Evolutionary conservation across 2,329 filamentous ascomycete genomes (phyloP), one percentile per base, ranked within the genome.

Genomic region (Aspergillus sp.): DNA sequence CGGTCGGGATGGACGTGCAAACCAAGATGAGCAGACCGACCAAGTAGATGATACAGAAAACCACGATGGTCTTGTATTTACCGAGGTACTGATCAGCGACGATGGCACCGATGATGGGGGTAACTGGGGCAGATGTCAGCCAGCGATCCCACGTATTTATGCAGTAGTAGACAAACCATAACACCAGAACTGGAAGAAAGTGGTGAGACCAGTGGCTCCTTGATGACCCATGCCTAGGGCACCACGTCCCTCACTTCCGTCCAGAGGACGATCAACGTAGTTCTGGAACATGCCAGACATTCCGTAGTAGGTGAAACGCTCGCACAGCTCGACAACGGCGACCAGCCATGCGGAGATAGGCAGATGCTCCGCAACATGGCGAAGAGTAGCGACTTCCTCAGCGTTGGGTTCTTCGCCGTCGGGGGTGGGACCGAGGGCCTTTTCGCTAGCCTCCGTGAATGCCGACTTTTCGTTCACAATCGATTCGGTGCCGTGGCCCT

Each of bases 71-170:
- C 70, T 84, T 85, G 74, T 84, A 87, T 66, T 86, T 84, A 57
- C 86, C 86, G 15, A 86, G 76, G 70, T 85, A 86, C 39, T 84
- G 81, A 69, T 89, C 86, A 23, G 86, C 84, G 57, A 87, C 70
- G 58, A 85, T 82, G 52, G 84, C 86, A 71, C 85, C 83, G 23
- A 84, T 58, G 38, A 87, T 82, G 3, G 86, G 85, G n/a, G 83
- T 84, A 36, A 85, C 72, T 41, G 7, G 8, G 19, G 5, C 12
- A 55, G 2, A n/a, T 8, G 54, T 67, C 43, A 65, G 59, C 28
- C 36, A 19, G n/a, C 25, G 21, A n/a, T 2, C 8, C 15, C 19
- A 17, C 12, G 28, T 30, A 9, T 9, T 17, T 19, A 39, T 7
- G 32, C 21, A 15, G 8, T 30, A 38, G 4, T 47, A 55, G 28